phyloP scores from a whole-genome alignment of 768 basidiomycete species.

The Coprinopsis strossmayeri region DNA sequence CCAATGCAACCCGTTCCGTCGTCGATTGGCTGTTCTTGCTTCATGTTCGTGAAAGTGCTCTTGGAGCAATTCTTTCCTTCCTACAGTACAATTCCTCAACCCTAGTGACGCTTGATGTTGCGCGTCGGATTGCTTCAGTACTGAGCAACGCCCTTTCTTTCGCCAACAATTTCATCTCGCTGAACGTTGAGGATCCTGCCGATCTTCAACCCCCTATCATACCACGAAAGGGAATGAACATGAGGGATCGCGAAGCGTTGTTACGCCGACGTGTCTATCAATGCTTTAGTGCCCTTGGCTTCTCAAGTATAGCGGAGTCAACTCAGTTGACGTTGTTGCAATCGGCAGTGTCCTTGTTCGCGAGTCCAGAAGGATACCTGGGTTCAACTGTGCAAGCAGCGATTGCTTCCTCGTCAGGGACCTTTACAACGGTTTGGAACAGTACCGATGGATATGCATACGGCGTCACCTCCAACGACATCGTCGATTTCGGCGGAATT shows the following conservation, averaged over 20 bases:
- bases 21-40: slow-evolving; percentile 90
- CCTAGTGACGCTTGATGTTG: slow-evolving; percentile 86
- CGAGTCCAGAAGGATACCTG: slow-evolving; percentile 78
- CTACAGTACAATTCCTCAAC: slow-evolving; percentile 68
- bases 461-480: slow-evolving; percentile 72
- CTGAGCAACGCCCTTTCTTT: slow-evolving; percentile 89
- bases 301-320: slow-evolving; percentile 71
- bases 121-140: slow-evolving; percentile 79
- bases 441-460: slow-evolving; percentile 86
- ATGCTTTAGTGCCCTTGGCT: slow-evolving; percentile 80
- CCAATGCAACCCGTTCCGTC: slow-evolving; percentile 52
- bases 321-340: slow-evolving; percentile 79
- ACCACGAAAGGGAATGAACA: slow-evolving; percentile 38
- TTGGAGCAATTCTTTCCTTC: slow-evolving; percentile 86
- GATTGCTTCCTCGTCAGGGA: slow-evolving; percentile 79
- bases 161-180: slow-evolving; percentile 73
- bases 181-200: slow-evolving; percentile 58
- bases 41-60: slow-evolving; percentile 83
- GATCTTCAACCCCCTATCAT: slow-evolving; percentile 32
- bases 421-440: slow-evolving; percentile 83
- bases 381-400: slow-evolving; percentile 88
- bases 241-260: slow-evolving; percentile 76
- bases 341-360: slow-evolving; percentile 74
- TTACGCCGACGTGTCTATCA: slow-evolving; percentile 83
- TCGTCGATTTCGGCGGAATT: slow-evolving; percentile 37